A percentile compares a stretch with the other conserved stretches of the same genome.
Conservation (phyloP, 257 asterid genomes). For the Verbena officinalis region DNA sequence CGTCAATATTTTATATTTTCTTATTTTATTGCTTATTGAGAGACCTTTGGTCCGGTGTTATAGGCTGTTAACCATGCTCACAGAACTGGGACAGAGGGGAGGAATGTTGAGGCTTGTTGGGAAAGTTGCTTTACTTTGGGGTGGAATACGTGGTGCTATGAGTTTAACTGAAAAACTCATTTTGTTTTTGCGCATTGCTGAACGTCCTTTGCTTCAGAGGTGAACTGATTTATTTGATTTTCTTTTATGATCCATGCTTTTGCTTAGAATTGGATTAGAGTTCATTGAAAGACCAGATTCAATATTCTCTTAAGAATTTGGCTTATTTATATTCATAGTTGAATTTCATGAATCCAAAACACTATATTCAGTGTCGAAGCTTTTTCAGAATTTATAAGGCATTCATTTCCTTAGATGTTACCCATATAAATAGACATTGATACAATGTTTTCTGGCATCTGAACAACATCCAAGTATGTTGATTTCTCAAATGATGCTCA, state of each 20-base stretch:
- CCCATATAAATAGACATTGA: conserved; percentile 10
- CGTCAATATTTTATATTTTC: conserved; percentile 7
- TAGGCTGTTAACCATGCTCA: conserved; percentile 86
- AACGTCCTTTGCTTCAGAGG: conserved; percentile 88
- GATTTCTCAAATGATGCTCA: conserved; percentile 19
- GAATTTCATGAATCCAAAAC: conserved; percentile 10
- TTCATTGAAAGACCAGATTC: background rate
- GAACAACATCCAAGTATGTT: background rate
- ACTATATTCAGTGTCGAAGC: background rate
- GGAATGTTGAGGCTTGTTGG: conserved; percentile 80
- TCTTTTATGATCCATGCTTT: conserved; percentile 14
- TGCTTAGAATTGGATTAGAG: background rate
- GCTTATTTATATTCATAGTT: background rate
- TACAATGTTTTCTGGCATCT: conserved; percentile 18
- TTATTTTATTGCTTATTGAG: conserved; percentile 19
- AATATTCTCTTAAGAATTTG: conserved; percentile 10
- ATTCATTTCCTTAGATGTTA: background rate
- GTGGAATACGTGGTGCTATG: conserved; percentile 98
- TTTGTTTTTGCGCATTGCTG: conserved; percentile 76
- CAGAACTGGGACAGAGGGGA: conserved; percentile 92
- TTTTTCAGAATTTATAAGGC: conserved; percentile 10
- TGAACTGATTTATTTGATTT: conserved; percentile 34
- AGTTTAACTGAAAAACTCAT: conserved; percentile 87
- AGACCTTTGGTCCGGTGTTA: conserved; percentile 33
- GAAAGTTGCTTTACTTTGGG: conserved; percentile 92